Base-by-base conservation (phyloP, 495 filamentous ascomycete species). In the Penicillium alfredii region DNA sequence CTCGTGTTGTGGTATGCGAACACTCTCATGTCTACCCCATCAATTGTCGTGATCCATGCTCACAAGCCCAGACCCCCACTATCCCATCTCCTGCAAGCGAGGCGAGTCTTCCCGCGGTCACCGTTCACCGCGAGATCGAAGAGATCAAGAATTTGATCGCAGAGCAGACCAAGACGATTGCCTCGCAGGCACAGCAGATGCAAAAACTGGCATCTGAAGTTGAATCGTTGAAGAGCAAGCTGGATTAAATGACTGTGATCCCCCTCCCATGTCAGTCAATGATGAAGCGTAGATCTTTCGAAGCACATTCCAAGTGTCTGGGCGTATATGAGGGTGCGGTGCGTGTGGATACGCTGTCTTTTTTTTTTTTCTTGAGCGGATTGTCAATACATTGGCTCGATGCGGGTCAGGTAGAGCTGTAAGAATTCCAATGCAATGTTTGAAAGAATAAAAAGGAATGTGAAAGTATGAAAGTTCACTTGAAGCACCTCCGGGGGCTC, bases 101-200 rank as follows among this genome's bases (percentile, higher is more conserved):
- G n/a, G 22, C 47, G 9, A 35, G 26, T 33, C 23, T 49, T 9
- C 39, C 53, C 5, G 31, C 49, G 19, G 47, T 23, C 28, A 38
- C 54, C 11, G 51, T 69, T 13, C 45, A 57, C 17, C 54, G 55
- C 25, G 65, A 71, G 21, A 68, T 71, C 23, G 55, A 60, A n/a
- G 57, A 58, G 24, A 65, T 71, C 38, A 71, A 68, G 33, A 51
- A 58, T 14, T 40, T 71, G 38, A 61, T 71, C 23, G 57, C 65
- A 1, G 59, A 64, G 35, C 67, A 69, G 42, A 68, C 64, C 25
- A 67, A 61, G 53, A 61, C 58, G 2, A 69, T 72, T 30, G 63
- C 66, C 10, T 32, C 53, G 6, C 68, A 72, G 48, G 61, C 64
- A 4, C 51, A 63, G 34, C 64, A 69, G 38, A 56, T 72, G 51